Evolutionary conservation across 1,284 basidiomycete genomes (phyloP), one percentile per base, ranked within the genome.

Genomic region (Puccinia novopanici): DNA sequence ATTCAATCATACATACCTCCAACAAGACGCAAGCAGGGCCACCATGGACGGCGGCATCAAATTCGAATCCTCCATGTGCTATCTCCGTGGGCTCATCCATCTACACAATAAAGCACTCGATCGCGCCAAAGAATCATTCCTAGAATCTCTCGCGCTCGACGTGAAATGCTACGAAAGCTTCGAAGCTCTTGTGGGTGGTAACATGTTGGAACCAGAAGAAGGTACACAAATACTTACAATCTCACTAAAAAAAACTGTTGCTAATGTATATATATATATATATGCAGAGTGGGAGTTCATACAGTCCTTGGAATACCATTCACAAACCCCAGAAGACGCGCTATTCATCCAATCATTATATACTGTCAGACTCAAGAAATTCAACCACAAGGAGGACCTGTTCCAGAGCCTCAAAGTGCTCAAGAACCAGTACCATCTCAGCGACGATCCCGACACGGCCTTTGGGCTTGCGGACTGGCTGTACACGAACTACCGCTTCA

Each of bases 121-220:
- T 63, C 90, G 92, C 82, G 97, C 97, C 0, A 96, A 96, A 84
- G 89, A 93, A 80, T 92, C 92, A 82, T 98, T 98, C 85, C 92
- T 98, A 90, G 94, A 98, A 83, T 95, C 97, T 0, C 88, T 99
- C 19, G 89, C 92, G 0, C 88, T 98, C 17, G 97, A 99, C 84
- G 93, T 99, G 37, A 98, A 98, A 86, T 98, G 96, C 86, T 99
- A 95, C 85, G 97, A 99, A 83, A 92, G 94, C 0, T 99, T 98
- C 84, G 90, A 92, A 77, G 92, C 95, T 82, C 89, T 99, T 8
- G 88, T 98, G 27, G 91, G 91, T 57, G 93, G 94, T 1, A 92
- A 95, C 85, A 95, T 97, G 93, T 92, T 98, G 91, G 90, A 91
- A 19, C 90, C 91, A 0, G 91, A 93, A 81, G 95, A 98, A 90